Percentiles rank a stretch among this genome's conserved stretches.
Conservation (phyloP, 1,284 basidiomycete genomes). For the Melampsora americana region DNA sequence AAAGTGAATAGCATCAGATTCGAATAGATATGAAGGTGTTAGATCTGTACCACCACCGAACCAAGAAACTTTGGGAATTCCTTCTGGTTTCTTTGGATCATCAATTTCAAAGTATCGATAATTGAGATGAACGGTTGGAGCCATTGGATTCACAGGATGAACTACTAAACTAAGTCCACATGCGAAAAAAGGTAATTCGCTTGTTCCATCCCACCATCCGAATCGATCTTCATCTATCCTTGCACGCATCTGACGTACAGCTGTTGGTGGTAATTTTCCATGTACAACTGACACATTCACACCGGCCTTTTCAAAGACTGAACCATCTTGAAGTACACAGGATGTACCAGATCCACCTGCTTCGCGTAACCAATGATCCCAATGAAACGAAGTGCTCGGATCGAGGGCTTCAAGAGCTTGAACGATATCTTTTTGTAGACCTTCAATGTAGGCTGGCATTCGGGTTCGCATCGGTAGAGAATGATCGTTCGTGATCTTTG, state of each 20-base stretch:
- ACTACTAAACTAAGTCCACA: conserved; percentile 87
- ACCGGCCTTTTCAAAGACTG: conserved; percentile 88
- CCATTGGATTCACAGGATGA: conserved; percentile 80
- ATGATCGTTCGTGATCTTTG: conserved; percentile 10
- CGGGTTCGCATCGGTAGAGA: conserved; percentile 67
- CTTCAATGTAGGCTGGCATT: conserved; percentile 74
- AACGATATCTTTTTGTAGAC: conserved; percentile 80
- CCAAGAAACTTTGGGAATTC: conserved; percentile 84
- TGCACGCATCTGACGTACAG: conserved; percentile 87
- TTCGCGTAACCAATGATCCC: conserved; percentile 79
- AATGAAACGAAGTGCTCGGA: conserved; percentile 70
- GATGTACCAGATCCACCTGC: conserved; percentile 83
- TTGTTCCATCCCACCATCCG: conserved; percentile 55
- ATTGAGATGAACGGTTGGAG: conserved; percentile 74
- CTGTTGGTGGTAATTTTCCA: conserved; percentile 78
- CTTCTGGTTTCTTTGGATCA: conserved; percentile 47
- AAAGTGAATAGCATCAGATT: conserved; percentile 76
- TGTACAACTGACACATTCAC: conserved; percentile 93
- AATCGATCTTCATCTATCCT: conserved; percentile 25
- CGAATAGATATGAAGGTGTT: conserved; percentile 88
- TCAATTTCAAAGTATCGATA: conserved; percentile 87
- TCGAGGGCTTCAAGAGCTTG: conserved; percentile 75
- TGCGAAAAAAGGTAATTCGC: conserved; percentile 82
- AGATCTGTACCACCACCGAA: conserved; percentile 96
- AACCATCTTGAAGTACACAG: conserved; percentile 74